Evolutionary conservation across 139 green algal species (phyloP).

Genomic region (Chlamydomonas sphaeroides): DNA sequence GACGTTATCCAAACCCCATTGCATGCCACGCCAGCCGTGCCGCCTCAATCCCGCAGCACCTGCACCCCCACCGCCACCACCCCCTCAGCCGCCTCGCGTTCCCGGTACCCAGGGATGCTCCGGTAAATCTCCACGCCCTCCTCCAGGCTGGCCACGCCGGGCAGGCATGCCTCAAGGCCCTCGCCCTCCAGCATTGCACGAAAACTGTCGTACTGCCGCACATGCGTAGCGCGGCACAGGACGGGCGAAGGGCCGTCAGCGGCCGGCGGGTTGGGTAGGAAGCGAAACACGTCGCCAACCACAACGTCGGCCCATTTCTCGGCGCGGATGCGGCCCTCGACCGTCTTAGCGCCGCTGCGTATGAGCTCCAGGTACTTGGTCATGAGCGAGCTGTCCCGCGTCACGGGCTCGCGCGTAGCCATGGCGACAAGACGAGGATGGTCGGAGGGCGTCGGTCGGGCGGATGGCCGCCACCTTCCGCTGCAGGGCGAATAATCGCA

Average conservation of each 20-base stretch:
- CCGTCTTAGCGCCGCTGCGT: slow-evolving; percentile 17
- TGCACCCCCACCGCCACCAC: slow-evolving; percentile 14
- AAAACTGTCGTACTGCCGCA: slow-evolving; percentile 33
- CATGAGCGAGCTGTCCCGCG: background rate
- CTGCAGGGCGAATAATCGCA: too few species aligned
- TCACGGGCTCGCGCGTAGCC: too few species aligned
- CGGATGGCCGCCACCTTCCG: too few species aligned
- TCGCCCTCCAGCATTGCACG: slow-evolving; percentile 13
- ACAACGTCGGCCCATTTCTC: slow-evolving; percentile 23
- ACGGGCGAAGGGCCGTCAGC: background rate
- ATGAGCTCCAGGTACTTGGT: background rate
- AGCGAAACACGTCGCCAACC: background rate
- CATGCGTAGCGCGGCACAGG: background rate
- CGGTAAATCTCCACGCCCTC: slow-evolving; percentile 27
- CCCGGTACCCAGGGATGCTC: slow-evolving; percentile 10
- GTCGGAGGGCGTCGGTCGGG: too few species aligned
- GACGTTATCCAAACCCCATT: too few species aligned
- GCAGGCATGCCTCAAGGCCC: slow-evolving; percentile 13
- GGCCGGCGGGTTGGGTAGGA: background rate
- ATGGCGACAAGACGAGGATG: too few species aligned
- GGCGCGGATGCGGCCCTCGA: slow-evolving; percentile 13
- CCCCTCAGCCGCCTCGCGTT: background rate
- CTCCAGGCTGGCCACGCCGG: background rate
- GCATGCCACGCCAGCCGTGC: too few species aligned
- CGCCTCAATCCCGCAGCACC: background rate